Evolutionary conservation across 129 eudicot species (phyloP).

Genomic region (Flaveria linearis): DNA sequence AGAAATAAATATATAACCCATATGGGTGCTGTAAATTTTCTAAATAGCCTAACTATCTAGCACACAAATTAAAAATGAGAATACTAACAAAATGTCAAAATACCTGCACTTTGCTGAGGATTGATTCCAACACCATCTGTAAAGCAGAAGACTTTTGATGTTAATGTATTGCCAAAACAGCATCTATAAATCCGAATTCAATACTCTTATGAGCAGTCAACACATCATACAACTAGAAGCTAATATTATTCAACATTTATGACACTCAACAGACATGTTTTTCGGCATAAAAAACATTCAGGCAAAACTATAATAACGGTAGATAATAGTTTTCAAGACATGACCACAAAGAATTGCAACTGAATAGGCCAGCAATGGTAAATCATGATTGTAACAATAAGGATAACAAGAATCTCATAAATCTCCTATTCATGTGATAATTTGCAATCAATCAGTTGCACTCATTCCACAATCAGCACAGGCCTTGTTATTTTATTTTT

Average conservation of each 20-base stretch:
- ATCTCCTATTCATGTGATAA: neutral
- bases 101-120: slow-evolving; percentile 99
- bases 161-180: neutral
- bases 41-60: neutral
- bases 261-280: neutral
- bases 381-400: neutral
- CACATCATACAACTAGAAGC: neutral
- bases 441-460: neutral
- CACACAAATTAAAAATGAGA: neutral
- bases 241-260: neutral
- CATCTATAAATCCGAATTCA: neutral
- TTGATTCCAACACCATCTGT: slow-evolving; percentile 99
- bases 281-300: neutral
- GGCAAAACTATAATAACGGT: neutral
- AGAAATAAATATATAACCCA: too few relatives aligned
- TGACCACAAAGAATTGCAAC: neutral
- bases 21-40: neutral
- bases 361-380: neutral
- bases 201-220: neutral
- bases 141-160: neutral
- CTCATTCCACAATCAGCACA: neutral
- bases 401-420: neutral
- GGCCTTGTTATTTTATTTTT: neutral
- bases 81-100: neutral
- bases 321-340: neutral